These are phyloP conservation scores for Leccinellum luteum DNA, from an alignment of 768 basidiomycete genomes.

Conservation along the genomic window DNA sequence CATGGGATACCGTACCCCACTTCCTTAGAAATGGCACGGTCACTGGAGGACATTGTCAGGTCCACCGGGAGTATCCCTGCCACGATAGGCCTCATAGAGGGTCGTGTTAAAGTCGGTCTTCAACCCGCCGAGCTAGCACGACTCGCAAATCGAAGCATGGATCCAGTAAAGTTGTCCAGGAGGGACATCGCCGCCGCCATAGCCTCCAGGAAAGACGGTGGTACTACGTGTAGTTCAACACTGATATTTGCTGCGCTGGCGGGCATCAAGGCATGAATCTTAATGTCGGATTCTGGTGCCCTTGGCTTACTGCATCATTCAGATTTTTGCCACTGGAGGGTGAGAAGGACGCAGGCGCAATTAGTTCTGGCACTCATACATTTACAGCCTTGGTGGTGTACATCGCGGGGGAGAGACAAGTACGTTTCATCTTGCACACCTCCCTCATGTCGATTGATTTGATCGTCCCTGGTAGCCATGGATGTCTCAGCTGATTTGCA, in stretches of 20 bases:
- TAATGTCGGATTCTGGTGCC: not conserved
- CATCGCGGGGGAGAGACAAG: conserved; percentile 74
- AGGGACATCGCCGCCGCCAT: conserved; percentile 80
- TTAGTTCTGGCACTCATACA: conserved; percentile 3
- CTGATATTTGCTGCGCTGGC: conserved; percentile 73
- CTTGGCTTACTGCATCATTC: conserved; percentile 10
- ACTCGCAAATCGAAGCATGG: conserved; percentile 53
- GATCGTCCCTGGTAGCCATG: conserved; percentile 58
- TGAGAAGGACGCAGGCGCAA: conserved; percentile 34
- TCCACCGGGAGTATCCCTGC: conserved; percentile 80
- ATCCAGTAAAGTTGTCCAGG: conserved; percentile 67
- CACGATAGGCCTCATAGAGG: conserved; percentile 82
- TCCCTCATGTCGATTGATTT: conserved; percentile 1
- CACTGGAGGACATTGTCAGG: conserved; percentile 73
- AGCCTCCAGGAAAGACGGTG: conserved; percentile 67
- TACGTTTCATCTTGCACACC: conserved; percentile 25
- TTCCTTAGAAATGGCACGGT: conserved; percentile 67
- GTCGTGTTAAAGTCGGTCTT: conserved; percentile 86
- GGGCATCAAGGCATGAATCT: conserved; percentile 70
- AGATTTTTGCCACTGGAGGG: conserved; percentile 95
- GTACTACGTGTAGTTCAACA: conserved; percentile 76
- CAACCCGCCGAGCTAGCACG: conserved; percentile 58
- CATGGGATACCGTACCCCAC: conserved; percentile 87
- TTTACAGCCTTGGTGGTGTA: conserved; percentile 72
- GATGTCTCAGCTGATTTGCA: conserved; percentile 94